phyloP scores from a whole-genome alignment of 148 eudicot species.

The Vaccinium macrocarpon region DNA sequence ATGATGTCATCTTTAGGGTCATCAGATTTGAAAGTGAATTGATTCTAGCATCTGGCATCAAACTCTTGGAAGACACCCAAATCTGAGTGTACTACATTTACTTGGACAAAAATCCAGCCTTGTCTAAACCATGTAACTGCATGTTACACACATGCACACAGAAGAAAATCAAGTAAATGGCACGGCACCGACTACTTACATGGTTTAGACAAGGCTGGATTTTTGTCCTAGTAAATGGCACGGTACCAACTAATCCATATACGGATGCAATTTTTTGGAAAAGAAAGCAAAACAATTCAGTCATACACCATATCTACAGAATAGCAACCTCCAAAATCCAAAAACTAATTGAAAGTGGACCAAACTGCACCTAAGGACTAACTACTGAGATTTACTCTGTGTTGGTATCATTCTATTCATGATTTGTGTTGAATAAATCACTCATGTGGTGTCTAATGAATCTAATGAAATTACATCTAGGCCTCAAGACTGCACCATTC shows the following conservation, averaged over 20 bases:
- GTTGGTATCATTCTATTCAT: neutral
- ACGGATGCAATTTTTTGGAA: neutral
- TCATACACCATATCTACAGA: neutral
- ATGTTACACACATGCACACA: too few species aligned
- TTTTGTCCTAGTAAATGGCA: neutral
- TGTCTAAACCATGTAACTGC: too few species aligned
- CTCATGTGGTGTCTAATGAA: neutral
- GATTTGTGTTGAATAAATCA: neutral
- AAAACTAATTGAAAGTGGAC: neutral
- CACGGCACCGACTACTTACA: too few species aligned
- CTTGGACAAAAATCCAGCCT: neutral
- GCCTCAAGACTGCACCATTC: conserved; percentile 42
- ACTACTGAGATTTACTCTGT: neutral
- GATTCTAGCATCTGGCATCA: neutral
- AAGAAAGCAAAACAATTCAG: neutral
- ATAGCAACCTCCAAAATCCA: neutral
- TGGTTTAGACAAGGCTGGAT: neutral
- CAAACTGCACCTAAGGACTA: neutral
- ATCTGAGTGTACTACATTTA: neutral
- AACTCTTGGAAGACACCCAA: neutral
- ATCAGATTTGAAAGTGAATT: neutral
- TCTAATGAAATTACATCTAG: conserved; percentile 26
- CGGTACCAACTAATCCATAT: neutral
- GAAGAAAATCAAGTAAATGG: too few species aligned
- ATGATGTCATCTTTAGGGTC: neutral